Conservation (phyloP, 441 rosid species). For the Populus hybrid region DNA sequence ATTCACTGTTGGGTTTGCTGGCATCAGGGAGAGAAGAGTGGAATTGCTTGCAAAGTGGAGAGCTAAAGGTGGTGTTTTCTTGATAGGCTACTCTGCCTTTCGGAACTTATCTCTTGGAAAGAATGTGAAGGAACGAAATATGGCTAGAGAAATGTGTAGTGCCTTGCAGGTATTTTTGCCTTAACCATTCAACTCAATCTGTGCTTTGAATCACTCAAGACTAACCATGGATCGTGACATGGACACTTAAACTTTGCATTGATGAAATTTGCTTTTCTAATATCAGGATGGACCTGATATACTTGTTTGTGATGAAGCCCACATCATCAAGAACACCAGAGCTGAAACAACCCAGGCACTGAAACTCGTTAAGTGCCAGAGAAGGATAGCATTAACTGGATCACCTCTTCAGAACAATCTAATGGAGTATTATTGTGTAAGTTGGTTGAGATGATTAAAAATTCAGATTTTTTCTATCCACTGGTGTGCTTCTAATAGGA, state of each 20-base stretch:
- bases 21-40: slow-evolving; percentile 72
- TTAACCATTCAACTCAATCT: background rate
- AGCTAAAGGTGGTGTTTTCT: slow-evolving; percentile 89
- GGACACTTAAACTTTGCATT: background rate
- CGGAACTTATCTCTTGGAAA: slow-evolving; percentile 92
- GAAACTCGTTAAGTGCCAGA: slow-evolving; percentile 96
- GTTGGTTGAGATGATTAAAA: slow-evolving; percentile 32
- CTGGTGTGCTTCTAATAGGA: slow-evolving; percentile 19
- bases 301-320: slow-evolving; percentile 99
- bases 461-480: slow-evolving; percentile 4
- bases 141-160: slow-evolving; percentile 67
- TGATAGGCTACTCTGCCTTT: slow-evolving; percentile 89
- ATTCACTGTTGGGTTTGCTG: slow-evolving; percentile 7
- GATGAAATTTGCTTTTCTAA: slow-evolving; percentile 20
- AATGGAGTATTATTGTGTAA: slow-evolving; percentile 99
- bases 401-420: slow-evolving; percentile 99
- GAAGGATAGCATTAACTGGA: slow-evolving; percentile 99
- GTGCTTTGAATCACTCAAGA: slow-evolving; percentile 11
- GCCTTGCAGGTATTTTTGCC: slow-evolving; percentile 76
- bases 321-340: slow-evolving; percentile 92
- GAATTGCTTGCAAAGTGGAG: slow-evolving; percentile 91
- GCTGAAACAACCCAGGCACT: slow-evolving; percentile 98
- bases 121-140: slow-evolving; percentile 67
- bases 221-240: background rate
- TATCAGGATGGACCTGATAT: slow-evolving; percentile 98